Conservation (phyloP, 192 early-diverging fungal genomes). For the Backusella westeae region DNA sequence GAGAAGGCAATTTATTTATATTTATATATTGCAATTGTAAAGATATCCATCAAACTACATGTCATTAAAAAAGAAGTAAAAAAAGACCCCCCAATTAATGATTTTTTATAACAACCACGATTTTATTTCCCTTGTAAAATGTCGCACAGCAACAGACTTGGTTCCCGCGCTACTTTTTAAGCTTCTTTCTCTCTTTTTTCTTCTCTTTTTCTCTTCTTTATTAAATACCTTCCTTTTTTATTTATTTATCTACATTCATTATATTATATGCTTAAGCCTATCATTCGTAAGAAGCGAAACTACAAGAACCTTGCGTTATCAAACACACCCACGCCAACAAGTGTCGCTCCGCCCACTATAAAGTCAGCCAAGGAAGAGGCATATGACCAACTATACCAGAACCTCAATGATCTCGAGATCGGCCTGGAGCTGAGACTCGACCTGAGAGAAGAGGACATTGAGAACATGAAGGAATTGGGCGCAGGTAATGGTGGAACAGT, state of each 20-base stretch:
- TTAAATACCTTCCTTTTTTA: background rate
- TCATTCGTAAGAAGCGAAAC: slow-evolving; percentile 50
- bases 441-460: slow-evolving; percentile 81
- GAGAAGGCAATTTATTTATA: too few relatives aligned
- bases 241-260: background rate
- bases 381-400: slow-evolving; percentile 40
- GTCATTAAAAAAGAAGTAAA: too few relatives aligned
- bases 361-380: slow-evolving; percentile 29
- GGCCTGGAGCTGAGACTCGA: slow-evolving; percentile 75
- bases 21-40: too few relatives aligned
- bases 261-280: slow-evolving; percentile 15
- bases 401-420: slow-evolving; percentile 58
- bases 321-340: slow-evolving; percentile 34
- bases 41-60: too few relatives aligned
- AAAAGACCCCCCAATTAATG: background rate
- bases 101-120: background rate
- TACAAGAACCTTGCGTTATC: slow-evolving; percentile 49
- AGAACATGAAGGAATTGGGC: slow-evolving; percentile 77
- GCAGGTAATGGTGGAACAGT: slow-evolving; percentile 93
- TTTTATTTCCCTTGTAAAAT: background rate
- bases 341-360: slow-evolving; percentile 18
- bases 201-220: background rate
- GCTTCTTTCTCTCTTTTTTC: background rate
- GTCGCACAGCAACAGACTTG: background rate
- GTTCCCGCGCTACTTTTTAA: background rate